Base-by-base conservation (phyloP, 176 grass and related monocot genomes). In the Oryza longistaminata region DNA sequence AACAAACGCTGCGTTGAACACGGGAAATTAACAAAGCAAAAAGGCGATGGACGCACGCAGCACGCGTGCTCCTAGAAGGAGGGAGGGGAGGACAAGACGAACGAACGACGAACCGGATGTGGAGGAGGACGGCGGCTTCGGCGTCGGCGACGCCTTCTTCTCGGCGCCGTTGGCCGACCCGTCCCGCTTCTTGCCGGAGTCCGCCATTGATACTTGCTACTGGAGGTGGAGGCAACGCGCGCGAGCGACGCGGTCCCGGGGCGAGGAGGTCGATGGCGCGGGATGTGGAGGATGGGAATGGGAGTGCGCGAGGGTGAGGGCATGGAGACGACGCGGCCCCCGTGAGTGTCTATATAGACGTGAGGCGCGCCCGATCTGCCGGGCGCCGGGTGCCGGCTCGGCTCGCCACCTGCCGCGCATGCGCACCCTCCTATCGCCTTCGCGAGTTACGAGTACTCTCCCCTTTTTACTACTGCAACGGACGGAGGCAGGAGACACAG, bases 31-130 rank as follows among this genome's bases (percentile, higher is more conserved):
- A 35, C 48, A 50, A 52, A 52, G 14, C 6, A 15, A 15, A 12
- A 19, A 31, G 29, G 52, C 16, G 0, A 55, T 17, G 16, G 16
- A 7, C 5, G 15, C 16, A 17, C 16, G 15, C 16, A 17, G 16
- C 15, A 7, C 50, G 5, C 5, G 50, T 19, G 50, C 7, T 17
- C 50, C 14, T 17, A 71, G 29, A 70, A 40, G 19, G 24, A 45
- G 42, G 44, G 77, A 64, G 75, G 9, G 62, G 40, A 0, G 19
- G n/a, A n/a, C n/a, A 68, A 13, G 5, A 42, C 40, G 34, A 35
- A 35, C 34, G 34, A 35, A 35, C 34, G 81, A 73, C 34, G 81
- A 73, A 88, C 80, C 84, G 6, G 86, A 0, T 58, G 53, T 46
- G 84, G 44, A 75, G 62, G 86, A 78, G 8, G 64, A 45, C 78